Evolutionary conservation across 139 green algal species (phyloP).

Genomic region (Volvox reticuliferus): DNA sequence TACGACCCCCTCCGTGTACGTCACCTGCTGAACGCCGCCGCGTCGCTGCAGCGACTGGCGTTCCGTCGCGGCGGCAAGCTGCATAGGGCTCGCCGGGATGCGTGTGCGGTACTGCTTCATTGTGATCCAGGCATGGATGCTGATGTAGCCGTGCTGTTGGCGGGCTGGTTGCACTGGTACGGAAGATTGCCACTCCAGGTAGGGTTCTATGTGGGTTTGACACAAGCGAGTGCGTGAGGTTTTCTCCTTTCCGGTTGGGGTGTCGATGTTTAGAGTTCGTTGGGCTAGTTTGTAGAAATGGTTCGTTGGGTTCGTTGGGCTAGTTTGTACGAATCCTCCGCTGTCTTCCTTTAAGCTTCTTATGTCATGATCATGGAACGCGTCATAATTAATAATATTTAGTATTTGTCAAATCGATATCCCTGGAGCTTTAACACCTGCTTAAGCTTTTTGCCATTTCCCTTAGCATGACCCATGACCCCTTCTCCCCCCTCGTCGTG

Average conservation of each 20-base stretch:
- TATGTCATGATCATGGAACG: neutral
- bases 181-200: constrained; percentile 62
- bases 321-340: too few species aligned
- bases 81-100: constrained; percentile 21
- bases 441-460: too few species aligned
- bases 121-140: constrained; percentile 57
- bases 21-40: constrained; percentile 49
- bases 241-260: too few species aligned
- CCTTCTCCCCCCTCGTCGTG: neutral
- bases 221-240: too few species aligned
- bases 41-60: constrained; percentile 59
- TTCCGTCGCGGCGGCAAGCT: constrained; percentile 43
- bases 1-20: constrained; percentile 32
- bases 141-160: constrained; percentile 64
- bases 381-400: too few species aligned
- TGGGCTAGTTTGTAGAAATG: too few species aligned
- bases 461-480: too few species aligned
- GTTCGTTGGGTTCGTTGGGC: too few species aligned
- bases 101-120: constrained; percentile 63
- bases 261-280: too few species aligned
- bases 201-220: neutral
- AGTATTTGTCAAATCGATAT: too few species aligned
- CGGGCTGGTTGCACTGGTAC: constrained; percentile 74
- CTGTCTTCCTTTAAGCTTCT: too few species aligned
- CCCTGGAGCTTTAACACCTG: too few species aligned